These are phyloP conservation scores for Cardamine occulta DNA, from an alignment of 345 rosid species.

Conservation along the genomic window DNA sequence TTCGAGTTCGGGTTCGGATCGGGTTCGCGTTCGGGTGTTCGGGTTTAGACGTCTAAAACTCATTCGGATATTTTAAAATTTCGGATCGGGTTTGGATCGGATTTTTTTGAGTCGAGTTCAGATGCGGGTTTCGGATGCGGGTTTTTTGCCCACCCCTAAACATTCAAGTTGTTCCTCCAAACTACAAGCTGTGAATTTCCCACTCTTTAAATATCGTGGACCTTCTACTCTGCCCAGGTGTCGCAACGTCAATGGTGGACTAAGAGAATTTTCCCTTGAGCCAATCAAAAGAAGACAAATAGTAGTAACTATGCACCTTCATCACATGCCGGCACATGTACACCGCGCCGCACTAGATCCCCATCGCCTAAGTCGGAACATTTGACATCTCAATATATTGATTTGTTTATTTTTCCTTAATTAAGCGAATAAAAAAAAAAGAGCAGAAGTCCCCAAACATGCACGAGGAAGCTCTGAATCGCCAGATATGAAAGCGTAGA, in stretches of 20 bases:
- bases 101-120: too few relatives aligned
- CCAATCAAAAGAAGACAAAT: conserved; percentile 32
- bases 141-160: too few relatives aligned
- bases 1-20: too few relatives aligned
- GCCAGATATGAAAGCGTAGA: conserved; percentile 28
- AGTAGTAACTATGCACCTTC: conserved; percentile 2
- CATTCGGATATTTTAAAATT: too few relatives aligned
- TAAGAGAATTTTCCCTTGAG: not conserved
- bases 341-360: conserved; percentile 34
- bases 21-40: too few relatives aligned
- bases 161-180: conserved; percentile 11
- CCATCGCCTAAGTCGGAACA: not conserved
- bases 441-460: conserved; percentile 44
- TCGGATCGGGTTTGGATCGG: too few relatives aligned
- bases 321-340: conserved; percentile 33
- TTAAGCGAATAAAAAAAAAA: conserved; percentile 15
- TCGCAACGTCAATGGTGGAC: not conserved
- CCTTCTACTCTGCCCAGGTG: conserved; percentile 5
- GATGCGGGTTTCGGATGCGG: too few relatives aligned
- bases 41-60: too few relatives aligned
- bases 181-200: conserved; percentile 1
- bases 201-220: not conserved
- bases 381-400: not conserved
- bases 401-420: not conserved
- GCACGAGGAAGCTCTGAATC: conserved; percentile 47